Conservation (phyloP, 192 early-diverging fungal genomes). For the Dimargaris cristalligena region DNA sequence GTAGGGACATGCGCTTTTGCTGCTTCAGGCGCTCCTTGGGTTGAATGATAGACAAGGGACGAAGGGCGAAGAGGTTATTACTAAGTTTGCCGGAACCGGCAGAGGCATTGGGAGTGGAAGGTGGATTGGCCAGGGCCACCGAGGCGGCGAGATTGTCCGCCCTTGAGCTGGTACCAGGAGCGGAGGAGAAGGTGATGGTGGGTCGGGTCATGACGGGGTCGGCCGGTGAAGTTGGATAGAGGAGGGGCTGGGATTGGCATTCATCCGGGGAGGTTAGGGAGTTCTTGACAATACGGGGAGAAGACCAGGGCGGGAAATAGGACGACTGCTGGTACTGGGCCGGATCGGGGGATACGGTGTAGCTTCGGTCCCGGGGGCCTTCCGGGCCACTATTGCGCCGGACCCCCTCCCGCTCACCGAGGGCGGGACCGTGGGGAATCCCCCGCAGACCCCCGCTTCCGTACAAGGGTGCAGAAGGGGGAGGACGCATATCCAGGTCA, state of each 20-base stretch:
- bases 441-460: too few relatives aligned
- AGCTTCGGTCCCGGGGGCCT: background rate
- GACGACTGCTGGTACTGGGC: background rate
- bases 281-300: too few relatives aligned
- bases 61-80: background rate
- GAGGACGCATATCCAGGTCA: background rate
- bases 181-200: background rate
- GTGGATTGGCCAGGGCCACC: too few relatives aligned
- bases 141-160: too few relatives aligned
- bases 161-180: background rate
- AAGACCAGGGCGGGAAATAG: slow-evolving; percentile 9
- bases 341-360: background rate
- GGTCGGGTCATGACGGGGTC: background rate
- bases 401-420: too few relatives aligned
- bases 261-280: too few relatives aligned
- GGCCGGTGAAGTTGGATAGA: too few relatives aligned
- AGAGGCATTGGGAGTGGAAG: too few relatives aligned
- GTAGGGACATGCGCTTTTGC: slow-evolving; percentile 11
- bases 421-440: too few relatives aligned
- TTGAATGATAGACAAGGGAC: slow-evolving; percentile 4
- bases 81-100: too few relatives aligned
- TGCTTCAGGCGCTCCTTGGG: slow-evolving; percentile 8
- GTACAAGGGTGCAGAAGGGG: background rate
- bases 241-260: too few relatives aligned
- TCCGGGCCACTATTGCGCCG: background rate